Evolutionary conservation across 495 filamentous ascomycete genomes (phyloP), one percentile per base, ranked within the genome.

Genomic region (Penicillium cinerascens): DNA sequence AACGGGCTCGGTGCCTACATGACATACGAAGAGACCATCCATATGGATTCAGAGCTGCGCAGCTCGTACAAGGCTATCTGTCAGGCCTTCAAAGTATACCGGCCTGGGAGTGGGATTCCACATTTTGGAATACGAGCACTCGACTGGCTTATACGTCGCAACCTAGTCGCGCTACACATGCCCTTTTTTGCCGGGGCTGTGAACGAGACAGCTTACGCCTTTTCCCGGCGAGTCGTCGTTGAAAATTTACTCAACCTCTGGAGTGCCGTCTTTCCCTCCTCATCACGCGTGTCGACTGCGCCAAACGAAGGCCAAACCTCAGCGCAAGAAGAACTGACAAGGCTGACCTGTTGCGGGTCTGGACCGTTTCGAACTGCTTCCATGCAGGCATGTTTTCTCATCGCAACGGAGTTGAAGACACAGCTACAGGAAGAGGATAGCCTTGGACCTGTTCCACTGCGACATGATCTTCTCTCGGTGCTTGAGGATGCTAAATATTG

Each of bases 191-290:
- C 37, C 9, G 38, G 54, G 13, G 57, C 67, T 0, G 51, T 78
- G 20, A 54, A 52, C 2, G 73, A 80, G 17, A 58, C 65, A 1
- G 47, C 67, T 0, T 82, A 77, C 42, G 76, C 79, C 1, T 84
- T 74, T 43, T 80, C 79, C 1, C 61, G 78, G 4, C 57, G 66
- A 38, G 65, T 71, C 0, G 71, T 75, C 0, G 61, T 81, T 22
- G 81, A 84, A 10, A 73, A 64, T 2, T 65, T 77, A 0, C 64
- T 78, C 26, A 82, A 79, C 43, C 59, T 81, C 3, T 82, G 78
- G 75, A 64, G 54, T 47, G 56, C 65, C 1, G 61, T 64, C 0
- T 75, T 70, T 40, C 76, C n/a, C n/a, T n/a, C 73, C 1, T 51
- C 64, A 0, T 61, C 74, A 0, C 48, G 57, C 2, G 64, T 61